These are phyloP conservation scores for Solanum okadae DNA, from an alignment of 257 asterid genomes.

Conservation along the genomic window DNA sequence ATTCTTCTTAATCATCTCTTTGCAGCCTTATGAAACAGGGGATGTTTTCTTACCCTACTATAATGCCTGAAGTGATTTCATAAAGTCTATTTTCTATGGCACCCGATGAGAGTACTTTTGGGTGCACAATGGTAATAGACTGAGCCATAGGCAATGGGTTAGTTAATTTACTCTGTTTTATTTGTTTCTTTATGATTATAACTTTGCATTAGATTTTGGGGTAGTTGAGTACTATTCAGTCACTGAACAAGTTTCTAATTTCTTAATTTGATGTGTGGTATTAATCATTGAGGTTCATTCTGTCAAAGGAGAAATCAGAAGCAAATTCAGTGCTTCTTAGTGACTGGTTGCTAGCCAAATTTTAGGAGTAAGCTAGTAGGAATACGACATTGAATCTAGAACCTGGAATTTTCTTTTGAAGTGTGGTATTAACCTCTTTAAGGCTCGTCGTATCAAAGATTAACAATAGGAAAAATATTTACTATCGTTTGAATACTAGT, in stretches of 20 bases:
- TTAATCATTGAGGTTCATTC: neutral
- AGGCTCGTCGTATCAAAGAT: no score
- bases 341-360: neutral
- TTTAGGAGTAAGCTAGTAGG: neutral
- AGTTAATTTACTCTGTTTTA: no score
- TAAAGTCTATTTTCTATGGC: neutral
- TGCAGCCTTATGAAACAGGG: no score
- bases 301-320: neutral
- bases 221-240: neutral
- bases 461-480: neutral
- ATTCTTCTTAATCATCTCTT: no score
- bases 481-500: no score
- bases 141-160: no score
- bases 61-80: neutral
- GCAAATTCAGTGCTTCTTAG: neutral
- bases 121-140: no score
- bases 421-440: neutral
- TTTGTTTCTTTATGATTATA: no score
- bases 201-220: neutral
- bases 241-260: neutral
- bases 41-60: no score
- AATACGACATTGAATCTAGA: no score
- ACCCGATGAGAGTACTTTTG: neutral
- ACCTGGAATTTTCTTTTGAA: no score
- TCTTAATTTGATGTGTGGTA: neutral